phyloP scores from a whole-genome alignment of 1,284 basidiomycete species.

The Ustilago lituana region DNA sequence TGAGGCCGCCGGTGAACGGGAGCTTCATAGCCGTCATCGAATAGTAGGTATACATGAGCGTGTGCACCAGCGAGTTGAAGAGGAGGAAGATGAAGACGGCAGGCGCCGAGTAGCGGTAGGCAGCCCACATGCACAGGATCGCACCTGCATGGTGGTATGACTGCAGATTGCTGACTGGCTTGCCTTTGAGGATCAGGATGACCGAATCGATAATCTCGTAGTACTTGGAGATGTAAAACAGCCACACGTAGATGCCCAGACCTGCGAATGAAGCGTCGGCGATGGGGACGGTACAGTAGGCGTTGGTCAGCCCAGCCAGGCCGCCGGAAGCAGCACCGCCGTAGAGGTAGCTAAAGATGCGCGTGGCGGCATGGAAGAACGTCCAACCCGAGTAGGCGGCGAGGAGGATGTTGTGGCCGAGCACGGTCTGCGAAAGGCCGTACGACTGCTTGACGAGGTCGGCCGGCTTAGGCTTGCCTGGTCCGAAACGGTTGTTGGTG shows the following conservation, averaged over 20 bases:
- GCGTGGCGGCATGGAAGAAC: constrained; percentile 45
- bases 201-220: constrained; percentile 67
- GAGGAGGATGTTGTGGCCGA: constrained; percentile 65
- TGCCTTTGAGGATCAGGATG: constrained; percentile 67
- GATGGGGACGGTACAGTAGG: constrained; percentile 65
- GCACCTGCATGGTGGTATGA: constrained; percentile 62
- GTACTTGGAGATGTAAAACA: constrained; percentile 67
- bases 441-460: constrained; percentile 50
- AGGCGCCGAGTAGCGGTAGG: constrained; percentile 58
- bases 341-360: constrained; percentile 37
- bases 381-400: constrained; percentile 62
- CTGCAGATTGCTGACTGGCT: constrained; percentile 62
- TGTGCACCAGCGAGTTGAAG: constrained; percentile 52
- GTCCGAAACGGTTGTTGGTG: constrained; percentile 43
- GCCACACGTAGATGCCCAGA: constrained; percentile 59
- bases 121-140: constrained; percentile 66
- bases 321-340: constrained; percentile 32
- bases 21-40: constrained; percentile 60
- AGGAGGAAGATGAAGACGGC: constrained; percentile 51
- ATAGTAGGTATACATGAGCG: constrained; percentile 65
- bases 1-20: constrained; percentile 64
- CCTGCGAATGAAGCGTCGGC: constrained; percentile 53
- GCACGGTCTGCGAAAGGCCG: constrained; percentile 48
- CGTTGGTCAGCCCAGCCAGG: constrained; percentile 55
- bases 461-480: constrained; percentile 46